These are phyloP conservation scores for Jackrogersella minutella DNA, from an alignment of 495 filamentous ascomycete genomes.

Conservation along the genomic window DNA sequence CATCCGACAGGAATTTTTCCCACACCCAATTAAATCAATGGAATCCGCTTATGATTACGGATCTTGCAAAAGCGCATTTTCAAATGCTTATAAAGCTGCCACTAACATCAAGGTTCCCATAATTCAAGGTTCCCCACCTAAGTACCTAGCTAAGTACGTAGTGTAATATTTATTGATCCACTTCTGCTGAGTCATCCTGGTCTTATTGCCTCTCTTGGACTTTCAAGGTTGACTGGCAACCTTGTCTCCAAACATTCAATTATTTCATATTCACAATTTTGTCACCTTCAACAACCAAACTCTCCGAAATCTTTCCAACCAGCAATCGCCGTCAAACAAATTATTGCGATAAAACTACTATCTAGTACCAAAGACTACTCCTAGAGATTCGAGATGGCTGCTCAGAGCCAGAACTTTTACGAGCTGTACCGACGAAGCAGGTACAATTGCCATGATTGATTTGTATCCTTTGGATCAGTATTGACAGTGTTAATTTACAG, in stretches of 20 bases:
- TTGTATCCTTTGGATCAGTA: constrained; percentile 18
- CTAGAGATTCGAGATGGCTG: constrained; percentile 34
- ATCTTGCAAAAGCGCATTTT: too few relatives aligned
- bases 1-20: too few relatives aligned
- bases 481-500: constrained; percentile 58
- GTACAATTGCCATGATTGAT: constrained; percentile 60
- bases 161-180: too few relatives aligned
- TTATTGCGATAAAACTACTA: neutral
- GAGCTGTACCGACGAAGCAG: constrained; percentile 98
- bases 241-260: constrained; percentile 20
- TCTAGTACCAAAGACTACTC: neutral
- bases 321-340: neutral
- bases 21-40: too few relatives aligned
- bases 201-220: neutral
- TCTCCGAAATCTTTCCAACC: neutral
- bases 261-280: neutral
- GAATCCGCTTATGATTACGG: too few relatives aligned
- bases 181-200: constrained; percentile 3
- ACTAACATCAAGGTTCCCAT: too few relatives aligned
- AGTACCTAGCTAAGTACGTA: neutral
- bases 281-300: constrained; percentile 29
- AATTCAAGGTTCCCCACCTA: neutral
- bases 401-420: constrained; percentile 69
- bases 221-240: too few relatives aligned
- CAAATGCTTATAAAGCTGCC: too few relatives aligned